Evolutionary conservation across 2,329 filamentous ascomycete species (phyloP).

Genomic region (Fusarium bactridioides): DNA sequence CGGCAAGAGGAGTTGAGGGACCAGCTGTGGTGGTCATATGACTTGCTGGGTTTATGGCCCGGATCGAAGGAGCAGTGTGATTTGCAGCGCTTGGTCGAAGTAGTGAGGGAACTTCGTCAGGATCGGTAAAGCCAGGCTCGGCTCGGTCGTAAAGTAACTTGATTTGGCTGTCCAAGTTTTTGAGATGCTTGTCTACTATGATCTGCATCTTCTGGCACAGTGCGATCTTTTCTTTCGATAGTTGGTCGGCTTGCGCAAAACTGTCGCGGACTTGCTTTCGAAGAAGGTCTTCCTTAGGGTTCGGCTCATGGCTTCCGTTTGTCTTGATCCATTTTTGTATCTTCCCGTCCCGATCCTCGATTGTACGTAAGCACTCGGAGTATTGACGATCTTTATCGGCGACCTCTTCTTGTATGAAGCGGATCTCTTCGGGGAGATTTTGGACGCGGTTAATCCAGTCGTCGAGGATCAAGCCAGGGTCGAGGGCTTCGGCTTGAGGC

Average conservation of each 20-base stretch:
- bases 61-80: conserved; percentile 51
- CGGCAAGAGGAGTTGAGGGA: conserved; percentile 39
- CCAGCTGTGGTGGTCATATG: conserved; percentile 41
- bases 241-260: conserved; percentile 71
- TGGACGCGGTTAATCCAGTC: conserved; percentile 79
- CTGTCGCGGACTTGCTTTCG: conserved; percentile 72
- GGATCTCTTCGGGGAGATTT: conserved; percentile 83
- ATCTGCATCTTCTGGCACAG: conserved; percentile 70
- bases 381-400: conserved; percentile 79
- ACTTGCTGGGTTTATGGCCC: conserved; percentile 54
- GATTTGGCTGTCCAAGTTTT: conserved; percentile 68
- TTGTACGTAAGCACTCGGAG: conserved; percentile 71
- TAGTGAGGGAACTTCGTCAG: conserved; percentile 69
- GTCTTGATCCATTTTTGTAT: conserved; percentile 84
- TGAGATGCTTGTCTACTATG: conserved; percentile 69
- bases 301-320: conserved; percentile 75
- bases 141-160: conserved; percentile 68
- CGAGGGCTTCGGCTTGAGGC: conserved; percentile 68
- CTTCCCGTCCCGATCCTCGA: conserved; percentile 75
- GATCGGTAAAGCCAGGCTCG: conserved; percentile 68
- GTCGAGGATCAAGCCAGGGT: conserved; percentile 76
- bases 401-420: conserved; percentile 85
- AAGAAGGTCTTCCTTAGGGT: conserved; percentile 77
- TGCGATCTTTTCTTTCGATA: conserved; percentile 78
- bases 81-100: conserved; percentile 66